Base-by-base conservation (phyloP, 768 basidiomycete species). In the Suillus luteus region DNA sequence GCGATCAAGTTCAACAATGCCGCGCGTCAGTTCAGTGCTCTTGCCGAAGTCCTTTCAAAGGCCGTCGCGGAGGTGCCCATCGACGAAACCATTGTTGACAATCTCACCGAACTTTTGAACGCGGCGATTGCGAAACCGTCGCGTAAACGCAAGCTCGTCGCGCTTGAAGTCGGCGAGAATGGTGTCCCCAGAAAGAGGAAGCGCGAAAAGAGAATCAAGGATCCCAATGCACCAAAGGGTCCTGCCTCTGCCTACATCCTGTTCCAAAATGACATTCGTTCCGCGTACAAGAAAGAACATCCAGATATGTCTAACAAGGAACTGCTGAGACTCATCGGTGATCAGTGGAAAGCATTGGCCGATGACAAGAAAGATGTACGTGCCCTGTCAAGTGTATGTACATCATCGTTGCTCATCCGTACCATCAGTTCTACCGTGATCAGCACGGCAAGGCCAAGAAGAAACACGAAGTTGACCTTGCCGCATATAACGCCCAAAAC, bases 201-300 rank as follows among this genome's bases (percentile, higher is more conserved):
- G 61, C 71, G 76, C 54, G 76, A 75, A 62, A 94, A 89, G 77
- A 89, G 90, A 69, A 81, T 71, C 46, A 88, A 89, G 76, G 96
- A 99, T 71, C 95, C 95, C 22, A 91, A 95, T 76, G 95, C 95
- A 63, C 96, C 96, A 38, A 97, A 96, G 74, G 89, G 94, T 10
- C 96, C 96, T 33, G 84, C 94, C 15, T 92, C 92, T 8, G 94
- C 95, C 22, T 99, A 96, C 78, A 86, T 99, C 71, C 80, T 96
- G 68, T 99, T 91, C 83, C 96, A 98, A 79, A 97, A 96, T 73
- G 91, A 92, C 15, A 83, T 95, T 61, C 90, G 95, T 73, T 85
- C 85, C 64, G 81, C 85, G 63, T 81, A 96, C 68, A 88, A 89
- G 79, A 80, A 81, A 44, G 76, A 82, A 68, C 77, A 91, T 73